These are phyloP conservation scores for Diutina sp. DNA, from an alignment of 1,139 yeast genomes.

Conservation along the genomic window DNA sequence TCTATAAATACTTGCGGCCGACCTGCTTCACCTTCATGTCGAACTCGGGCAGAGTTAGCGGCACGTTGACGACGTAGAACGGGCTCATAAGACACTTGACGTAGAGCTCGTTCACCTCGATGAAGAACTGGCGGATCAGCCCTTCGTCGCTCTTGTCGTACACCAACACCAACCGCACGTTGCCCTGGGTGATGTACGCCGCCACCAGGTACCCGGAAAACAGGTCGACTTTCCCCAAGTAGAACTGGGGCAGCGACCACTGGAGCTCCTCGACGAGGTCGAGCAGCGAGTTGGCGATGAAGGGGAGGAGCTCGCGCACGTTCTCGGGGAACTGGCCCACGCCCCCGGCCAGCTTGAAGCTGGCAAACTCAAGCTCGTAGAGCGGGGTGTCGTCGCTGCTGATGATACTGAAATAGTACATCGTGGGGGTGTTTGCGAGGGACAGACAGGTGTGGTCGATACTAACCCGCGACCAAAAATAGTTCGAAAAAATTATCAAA, in stretches of 20 bases:
- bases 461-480: not conserved
- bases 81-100: conserved; percentile 81
- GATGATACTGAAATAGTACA: conserved; percentile 71
- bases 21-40: conserved; percentile 60
- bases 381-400: conserved; percentile 83
- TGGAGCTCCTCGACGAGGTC: conserved; percentile 85
- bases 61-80: conserved; percentile 65
- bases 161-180: conserved; percentile 66
- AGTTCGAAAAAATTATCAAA: no score
- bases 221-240: conserved; percentile 70
- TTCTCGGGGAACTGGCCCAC: conserved; percentile 53
- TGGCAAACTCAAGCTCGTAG: conserved; percentile 79
- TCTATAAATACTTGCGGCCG: conserved; percentile 63
- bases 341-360: conserved; percentile 39
- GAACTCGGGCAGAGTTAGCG: conserved; percentile 63
- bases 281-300: conserved; percentile 75
- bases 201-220: conserved; percentile 74
- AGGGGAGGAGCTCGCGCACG: conserved; percentile 73
- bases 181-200: conserved; percentile 82
- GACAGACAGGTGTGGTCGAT: not conserved
- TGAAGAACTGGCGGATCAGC: conserved; percentile 69
- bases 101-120: conserved; percentile 77
- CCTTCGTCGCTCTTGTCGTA: conserved; percentile 66
- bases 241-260: conserved; percentile 56
- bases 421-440: not conserved